Conservation (phyloP, 768 basidiomycete species). For the Candolleomyces aberdarensis region DNA sequence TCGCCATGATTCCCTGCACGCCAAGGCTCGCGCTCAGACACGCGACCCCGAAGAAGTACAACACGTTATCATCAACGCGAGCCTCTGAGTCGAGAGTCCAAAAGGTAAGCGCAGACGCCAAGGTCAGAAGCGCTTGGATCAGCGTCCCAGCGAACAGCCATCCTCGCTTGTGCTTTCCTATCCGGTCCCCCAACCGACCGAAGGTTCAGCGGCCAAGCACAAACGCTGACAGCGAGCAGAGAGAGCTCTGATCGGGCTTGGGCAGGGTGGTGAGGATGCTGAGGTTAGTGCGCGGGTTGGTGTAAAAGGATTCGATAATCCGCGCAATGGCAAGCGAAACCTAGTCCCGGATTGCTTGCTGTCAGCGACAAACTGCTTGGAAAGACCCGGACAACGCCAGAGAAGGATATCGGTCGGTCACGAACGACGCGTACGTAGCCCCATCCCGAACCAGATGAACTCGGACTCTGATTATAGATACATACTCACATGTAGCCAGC, state of each 20-base stretch:
- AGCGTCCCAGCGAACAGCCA: slow-evolving; percentile 10
- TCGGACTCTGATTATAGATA: not conserved
- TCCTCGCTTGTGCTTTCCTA: slow-evolving; percentile 9
- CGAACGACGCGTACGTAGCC: too few relatives aligned
- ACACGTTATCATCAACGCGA: slow-evolving; percentile 35
- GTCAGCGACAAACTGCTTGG: too few relatives aligned
- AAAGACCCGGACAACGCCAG: too few relatives aligned
- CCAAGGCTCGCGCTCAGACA: slow-evolving; percentile 12
- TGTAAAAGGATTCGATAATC: too few relatives aligned
- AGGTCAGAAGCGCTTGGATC: slow-evolving; percentile 8
- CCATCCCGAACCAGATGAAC: too few relatives aligned
- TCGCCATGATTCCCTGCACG: slow-evolving; percentile 12
- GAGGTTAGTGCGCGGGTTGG: not conserved
- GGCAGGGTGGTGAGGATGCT: not conserved
- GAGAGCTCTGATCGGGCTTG: not conserved
- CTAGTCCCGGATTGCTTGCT: too few relatives aligned
- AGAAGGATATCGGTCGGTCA: too few relatives aligned
- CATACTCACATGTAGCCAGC: slow-evolving; percentile 10
- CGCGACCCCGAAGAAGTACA: slow-evolving; percentile 7
- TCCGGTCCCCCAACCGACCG: slow-evolving; percentile 6
- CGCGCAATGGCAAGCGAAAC: too few relatives aligned
- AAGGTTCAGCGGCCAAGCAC: not conserved
- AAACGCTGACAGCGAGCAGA: slow-evolving; percentile 6
- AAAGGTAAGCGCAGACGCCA: not conserved
- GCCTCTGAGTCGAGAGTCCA: slow-evolving; percentile 63